Base-by-base conservation (phyloP, 2,329 filamentous ascomycete species). In the Peltaster fructicola region DNA sequence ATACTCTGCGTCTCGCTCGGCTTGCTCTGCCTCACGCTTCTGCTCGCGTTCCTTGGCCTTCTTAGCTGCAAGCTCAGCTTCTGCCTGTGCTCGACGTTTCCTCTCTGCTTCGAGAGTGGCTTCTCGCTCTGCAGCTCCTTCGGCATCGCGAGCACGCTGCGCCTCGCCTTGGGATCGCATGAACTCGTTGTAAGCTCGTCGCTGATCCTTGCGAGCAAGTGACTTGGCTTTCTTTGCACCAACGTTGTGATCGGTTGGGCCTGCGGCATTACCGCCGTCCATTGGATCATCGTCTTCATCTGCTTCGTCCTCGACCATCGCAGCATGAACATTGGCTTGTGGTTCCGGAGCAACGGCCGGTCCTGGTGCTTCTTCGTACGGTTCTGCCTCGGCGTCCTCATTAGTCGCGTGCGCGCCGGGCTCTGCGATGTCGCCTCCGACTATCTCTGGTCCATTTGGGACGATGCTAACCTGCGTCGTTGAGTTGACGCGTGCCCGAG, bases 211-310 rank as follows among this genome's bases (percentile, higher is more conserved):
- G 10, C 54, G 50, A 1, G 56, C 56, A 6, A 62, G 45, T 3
- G 54, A 55, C 26, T 56, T 58, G 2, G 57, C 56, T 35, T 62
- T 61, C 33, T 62, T 62, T 7, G 57, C 52, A 26, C 58, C 58
- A 12, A 62, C 47, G 22, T 41, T 39, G 23, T 39, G 35, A 27
- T 35, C 34, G 7, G 29, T 14, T 15, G 34, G 26, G 16, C 17
- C 15, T 17, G 25, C 27, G 26, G 24, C 18, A n/a, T 23, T 20
- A 3, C 19, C 19, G 14, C 23, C 23, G 5, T 8, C 10, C 13
- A 9, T 13, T 10, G 19, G 13, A 16, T 17, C 19, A 6, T 21
- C 22, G 23, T 50, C 36, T 15, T 38, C 29, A 8, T 29, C 25
- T 16, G 20, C 24, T 4, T 24, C 18, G n/a, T 29, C 11, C 11